phyloP scores from a whole-genome alignment of 495 filamentous ascomycete species.

The Stereocaulon alpinum region DNA sequence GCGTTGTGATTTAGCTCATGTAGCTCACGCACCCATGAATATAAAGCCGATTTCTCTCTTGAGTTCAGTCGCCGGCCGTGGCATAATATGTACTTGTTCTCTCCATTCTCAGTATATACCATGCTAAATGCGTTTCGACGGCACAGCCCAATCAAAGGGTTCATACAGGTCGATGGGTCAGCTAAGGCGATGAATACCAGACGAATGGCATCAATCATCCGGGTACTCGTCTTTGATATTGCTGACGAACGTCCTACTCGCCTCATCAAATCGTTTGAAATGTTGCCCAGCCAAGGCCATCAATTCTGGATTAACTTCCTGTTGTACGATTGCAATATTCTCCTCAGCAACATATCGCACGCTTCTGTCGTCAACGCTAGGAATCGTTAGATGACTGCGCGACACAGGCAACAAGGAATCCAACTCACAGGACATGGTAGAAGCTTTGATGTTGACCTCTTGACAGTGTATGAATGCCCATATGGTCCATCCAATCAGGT shows the following conservation, averaged over 20 bases:
- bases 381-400: conserved; percentile 14
- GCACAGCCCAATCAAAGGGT: too few species aligned
- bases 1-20: not conserved
- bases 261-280: conserved; percentile 77
- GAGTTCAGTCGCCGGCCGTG: too few species aligned
- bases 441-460: conserved; percentile 65
- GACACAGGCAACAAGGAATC: not conserved
- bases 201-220: conserved; percentile 48
- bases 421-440: conserved; percentile 72
- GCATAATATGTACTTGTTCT: too few species aligned
- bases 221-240: conserved; percentile 82
- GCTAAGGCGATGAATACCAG: not conserved
- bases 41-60: too few species aligned
- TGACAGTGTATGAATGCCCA: conserved; percentile 51
- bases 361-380: conserved; percentile 59
- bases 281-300: conserved; percentile 67
- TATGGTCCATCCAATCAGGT: conserved; percentile 48
- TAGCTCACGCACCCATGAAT: not conserved
- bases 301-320: conserved; percentile 43
- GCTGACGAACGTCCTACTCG: conserved; percentile 61
- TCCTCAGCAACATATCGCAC: conserved; percentile 77
- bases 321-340: conserved; percentile 58
- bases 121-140: too few species aligned
- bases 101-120: too few species aligned
- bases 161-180: too few species aligned